Base-by-base conservation (phyloP, 2,329 filamentous ascomycete genomes). In the Triangularia verruculosa region DNA sequence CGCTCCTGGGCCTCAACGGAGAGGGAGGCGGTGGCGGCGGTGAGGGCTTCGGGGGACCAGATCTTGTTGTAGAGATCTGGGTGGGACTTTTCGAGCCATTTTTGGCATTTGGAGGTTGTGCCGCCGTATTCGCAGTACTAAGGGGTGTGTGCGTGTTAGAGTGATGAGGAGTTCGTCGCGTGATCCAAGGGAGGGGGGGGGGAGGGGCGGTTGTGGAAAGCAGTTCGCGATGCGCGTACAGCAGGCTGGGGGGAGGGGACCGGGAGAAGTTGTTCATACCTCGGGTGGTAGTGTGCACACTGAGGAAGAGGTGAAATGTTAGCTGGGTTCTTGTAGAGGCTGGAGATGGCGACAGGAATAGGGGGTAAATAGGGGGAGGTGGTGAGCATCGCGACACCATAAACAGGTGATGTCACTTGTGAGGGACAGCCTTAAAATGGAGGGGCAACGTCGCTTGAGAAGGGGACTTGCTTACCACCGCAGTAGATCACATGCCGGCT, bases 91-190 rank as follows among this genome's bases (percentile, higher is more conserved):
- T 92, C 81, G 20, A 99, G 87, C 95, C 95, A 99, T 77, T 98
- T 93, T 78, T 94, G 90, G 80, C 95, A 99, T 80, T 97, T 99
- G 79, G 93, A 97, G 24, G 90, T 89, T 43, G 93, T 98, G 69
- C 93, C 94, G 74, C 95, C 95, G 78, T 97, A 98, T 80, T 99
- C 95, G 82, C 95, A 99, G 81, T 97, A 99, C 95, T 98, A 43
- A 54, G n/a, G 15, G 51, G 13, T 2, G 25, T 22, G 51, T 17
- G 9, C 5, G 51, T 54, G n/a, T n/a, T n/a, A n/a, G n/a, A n/a
- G n/a, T n/a, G n/a, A n/a, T n/a, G n/a, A n/a, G n/a, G n/a, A n/a
- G n/a, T n/a, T n/a, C n/a, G n/a, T n/a, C n/a, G n/a, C n/a, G n/a
- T n/a, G n/a, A n/a, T n/a, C n/a, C n/a, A n/a, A 54, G 55, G 28